Evolutionary conservation across 768 basidiomycete species (phyloP), one percentile per base, ranked within the genome.

Genomic region (Lactarius vividus): DNA sequence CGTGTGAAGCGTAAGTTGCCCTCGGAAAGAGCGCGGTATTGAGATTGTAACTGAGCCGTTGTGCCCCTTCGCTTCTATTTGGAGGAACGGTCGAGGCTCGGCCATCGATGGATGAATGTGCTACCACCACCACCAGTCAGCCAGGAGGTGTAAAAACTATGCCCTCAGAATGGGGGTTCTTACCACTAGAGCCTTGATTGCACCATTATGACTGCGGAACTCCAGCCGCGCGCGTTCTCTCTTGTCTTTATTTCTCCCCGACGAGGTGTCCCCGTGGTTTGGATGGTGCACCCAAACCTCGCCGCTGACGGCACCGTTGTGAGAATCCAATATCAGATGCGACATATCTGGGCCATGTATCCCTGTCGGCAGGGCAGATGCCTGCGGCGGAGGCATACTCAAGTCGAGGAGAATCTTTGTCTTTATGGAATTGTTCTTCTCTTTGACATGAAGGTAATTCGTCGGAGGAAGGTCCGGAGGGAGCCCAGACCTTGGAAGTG

Each of bases 1-100:
- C 2, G 58, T 67, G 20, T 67, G 58, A 29, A 69, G 62, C 9
- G 33, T 68, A 3, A 69, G 55, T 26, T 69, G 66, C 42, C 68
- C 68, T 23, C 53, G 66, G 55, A 69, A 69, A 13, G 66, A 69
- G 26, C 68, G 68, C 37, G 68, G 68, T 2, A 69, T 62, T 18
- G 54, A 44, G 57, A 67, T 44, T 8, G 23, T 1, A 15, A 63
- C 49, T 18, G 54, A 16, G 20, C 66, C 66, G 26, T 69, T 59
- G 23, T 42, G 58, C 40, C 57, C 16, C 33, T 6, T 56, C 9
- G 29, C 65, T 28, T 62, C 68, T 52, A 69, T 35, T 42, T 29
- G 62, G 57, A 69, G 42, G 23, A 69, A 67, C 23, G 68, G 68
- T 18, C 65, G 60, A 46, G 65, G 68, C 49, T 67, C 57, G 33